Evolutionary conservation across 2,329 filamentous ascomycete genomes (phyloP), one percentile per base, ranked within the genome.

Genomic region (Coniochaeta sp.): DNA sequence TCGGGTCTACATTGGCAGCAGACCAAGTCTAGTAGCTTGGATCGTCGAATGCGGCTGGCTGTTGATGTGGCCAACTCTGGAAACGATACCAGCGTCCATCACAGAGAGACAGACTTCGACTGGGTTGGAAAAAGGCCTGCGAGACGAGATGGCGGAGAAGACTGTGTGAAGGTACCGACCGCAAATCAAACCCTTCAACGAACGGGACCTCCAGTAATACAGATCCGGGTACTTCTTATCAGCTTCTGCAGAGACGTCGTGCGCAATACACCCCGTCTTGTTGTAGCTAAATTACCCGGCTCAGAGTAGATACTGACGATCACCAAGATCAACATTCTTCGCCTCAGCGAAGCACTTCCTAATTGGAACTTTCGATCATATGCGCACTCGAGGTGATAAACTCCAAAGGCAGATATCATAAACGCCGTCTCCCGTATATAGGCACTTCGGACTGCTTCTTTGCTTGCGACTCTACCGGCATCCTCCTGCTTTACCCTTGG

Each of bases 1-100:
- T 56, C 6, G 14, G 18, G 38, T 52, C 52, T 20, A 53, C 51
- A 5, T 20, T 56, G 10, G 55, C 53, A 2, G 53, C 55, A 2
- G 55, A 55, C 16, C 55, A 56, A 51, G 49, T 56, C 6, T 56
- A 53, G 55, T 51, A 53, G 31, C 55, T 56, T 53, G 55, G 51
- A 4, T 40, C 55, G 8, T 30, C 52, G 18, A 53, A 55, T 28
- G n/a, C n/a, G n/a, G n/a, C 40, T 52, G 12, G 45, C 42, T 4
- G 51, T 52, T 26, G 50, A 53, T 6, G 53, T 48, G 16, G 16
- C 51, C 31, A 46, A 9, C 12, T 33, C 53, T 6, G 55, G 47
- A 1, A 51, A 55, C 38, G 55, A 52, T 6, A 51, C 52, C 16
- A 50, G 51, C 4, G 53, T 56, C 5, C 52, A 53, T 28, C 52